A percentile compares a stretch with the other conserved stretches of the same genome.
phyloP scores from a whole-genome alignment of 495 filamentous ascomycete species.

The Penicillium subrubescens region DNA sequence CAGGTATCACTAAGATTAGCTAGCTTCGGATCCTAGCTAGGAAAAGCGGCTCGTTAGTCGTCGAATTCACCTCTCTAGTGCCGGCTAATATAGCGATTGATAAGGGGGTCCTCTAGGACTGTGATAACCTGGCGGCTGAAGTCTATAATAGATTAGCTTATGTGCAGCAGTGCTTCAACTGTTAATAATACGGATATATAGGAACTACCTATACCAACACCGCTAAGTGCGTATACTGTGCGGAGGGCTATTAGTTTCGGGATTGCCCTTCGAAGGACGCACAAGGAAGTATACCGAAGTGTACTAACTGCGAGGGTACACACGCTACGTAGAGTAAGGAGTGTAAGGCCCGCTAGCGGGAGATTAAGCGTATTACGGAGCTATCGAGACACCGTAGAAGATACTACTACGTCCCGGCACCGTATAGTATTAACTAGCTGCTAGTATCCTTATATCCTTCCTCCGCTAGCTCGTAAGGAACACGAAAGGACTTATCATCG shows the following conservation, averaged over 20 bases:
- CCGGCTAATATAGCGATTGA: too few species aligned
- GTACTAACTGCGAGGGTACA: constrained; percentile 9
- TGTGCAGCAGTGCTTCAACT: too few species aligned
- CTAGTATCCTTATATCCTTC: neutral
- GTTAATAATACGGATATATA: too few species aligned
- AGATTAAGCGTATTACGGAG: neutral
- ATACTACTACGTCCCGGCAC: neutral
- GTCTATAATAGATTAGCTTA: too few species aligned
- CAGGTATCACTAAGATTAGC: neutral
- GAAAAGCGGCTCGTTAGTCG: too few species aligned
- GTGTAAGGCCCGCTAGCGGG: neutral
- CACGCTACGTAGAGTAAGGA: constrained; percentile 1
- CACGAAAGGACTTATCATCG: neutral
- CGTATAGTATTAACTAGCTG: too few species aligned
- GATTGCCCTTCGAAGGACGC: neutral
- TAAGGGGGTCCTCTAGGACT: too few species aligned
- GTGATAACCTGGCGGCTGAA: too few species aligned
- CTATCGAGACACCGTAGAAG: neutral
- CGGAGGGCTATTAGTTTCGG: constrained; percentile 2
- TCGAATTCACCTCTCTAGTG: constrained; percentile 3
- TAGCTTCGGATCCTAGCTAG: neutral
- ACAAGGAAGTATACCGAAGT: neutral
- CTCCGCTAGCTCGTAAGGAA: neutral
- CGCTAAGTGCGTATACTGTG: neutral
- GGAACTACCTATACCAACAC: constrained; percentile 3